phyloP scores from a whole-genome alignment of 805 yeast genomes.

The Candida sakaeoensis region DNA sequence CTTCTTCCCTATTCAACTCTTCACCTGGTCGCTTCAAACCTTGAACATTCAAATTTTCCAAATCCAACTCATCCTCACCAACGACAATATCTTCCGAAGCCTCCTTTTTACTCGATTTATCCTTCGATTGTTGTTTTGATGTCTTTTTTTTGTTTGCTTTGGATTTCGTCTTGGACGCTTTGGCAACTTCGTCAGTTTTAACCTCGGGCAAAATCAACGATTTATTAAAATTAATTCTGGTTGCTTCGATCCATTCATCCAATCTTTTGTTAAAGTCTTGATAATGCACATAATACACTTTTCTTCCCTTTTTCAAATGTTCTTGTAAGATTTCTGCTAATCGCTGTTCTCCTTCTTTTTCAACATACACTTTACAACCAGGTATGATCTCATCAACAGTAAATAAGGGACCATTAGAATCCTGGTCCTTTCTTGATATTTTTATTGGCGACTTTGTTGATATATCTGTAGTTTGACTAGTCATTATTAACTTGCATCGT shows the following conservation, averaged over 20 bases:
- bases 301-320: constrained; percentile 69
- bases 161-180: constrained; percentile 25
- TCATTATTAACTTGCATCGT: not conserved
- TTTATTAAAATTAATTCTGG: constrained; percentile 66
- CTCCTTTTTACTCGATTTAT: constrained; percentile 8
- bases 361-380: constrained; percentile 81
- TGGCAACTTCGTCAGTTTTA: constrained; percentile 43
- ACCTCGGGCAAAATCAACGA: constrained; percentile 72
- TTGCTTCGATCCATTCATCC: constrained; percentile 87
- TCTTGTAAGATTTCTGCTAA: constrained; percentile 82
- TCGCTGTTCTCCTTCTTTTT: constrained; percentile 75
- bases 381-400: constrained; percentile 50
- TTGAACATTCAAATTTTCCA: constrained; percentile 81
- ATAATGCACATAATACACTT: constrained; percentile 88
- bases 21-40: constrained; percentile 66
- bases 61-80: constrained; percentile 70
- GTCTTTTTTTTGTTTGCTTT: constrained; percentile 17
- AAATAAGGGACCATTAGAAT: constrained; percentile 14
- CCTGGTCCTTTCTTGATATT: not conserved
- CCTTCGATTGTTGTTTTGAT: constrained; percentile 1
- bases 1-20: constrained; percentile 82
- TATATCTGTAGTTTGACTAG: not conserved
- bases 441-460: constrained; percentile 2
- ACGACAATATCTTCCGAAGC: constrained; percentile 10
- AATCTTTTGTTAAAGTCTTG: constrained; percentile 91